phyloP scores from a whole-genome alignment of 164 flowering plant species.

The Chimonanthus salicifolius region DNA sequence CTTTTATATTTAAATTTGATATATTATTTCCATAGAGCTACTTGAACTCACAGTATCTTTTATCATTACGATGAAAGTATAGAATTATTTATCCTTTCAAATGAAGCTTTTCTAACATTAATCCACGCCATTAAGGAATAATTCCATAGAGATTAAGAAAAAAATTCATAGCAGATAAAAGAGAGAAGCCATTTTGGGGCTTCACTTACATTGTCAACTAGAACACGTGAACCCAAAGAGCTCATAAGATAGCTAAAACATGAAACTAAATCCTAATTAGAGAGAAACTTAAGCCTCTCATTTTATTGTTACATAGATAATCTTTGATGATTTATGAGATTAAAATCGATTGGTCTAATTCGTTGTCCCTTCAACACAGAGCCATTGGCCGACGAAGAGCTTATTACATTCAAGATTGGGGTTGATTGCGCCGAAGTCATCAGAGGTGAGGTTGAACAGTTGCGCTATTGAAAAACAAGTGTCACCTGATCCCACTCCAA shows the following conservation, averaged over 20 bases:
- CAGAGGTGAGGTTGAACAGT: slow-evolving; percentile 15
- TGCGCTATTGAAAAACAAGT: slow-evolving; percentile 17
- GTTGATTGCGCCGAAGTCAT: slow-evolving; percentile 5
- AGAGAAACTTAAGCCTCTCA: no score
- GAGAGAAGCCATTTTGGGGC: no score
- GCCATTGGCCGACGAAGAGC: slow-evolving; percentile 25
- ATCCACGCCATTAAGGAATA: no score
- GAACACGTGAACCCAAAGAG: neutral
- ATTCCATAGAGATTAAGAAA: no score
- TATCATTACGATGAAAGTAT: no score
- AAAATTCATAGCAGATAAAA: no score
- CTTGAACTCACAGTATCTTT: no score
- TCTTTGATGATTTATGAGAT: neutral
- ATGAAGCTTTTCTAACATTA: no score
- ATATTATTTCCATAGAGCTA: no score
- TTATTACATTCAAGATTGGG: slow-evolving; percentile 18
- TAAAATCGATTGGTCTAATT: neutral
- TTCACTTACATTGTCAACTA: neutral
- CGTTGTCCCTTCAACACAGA: slow-evolving; percentile 14
- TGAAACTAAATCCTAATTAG: neutral
- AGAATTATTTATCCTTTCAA: no score
- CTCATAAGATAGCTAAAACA: neutral
- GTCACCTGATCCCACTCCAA: slow-evolving; percentile 13
- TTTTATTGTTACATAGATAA: neutral
- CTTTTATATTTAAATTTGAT: no score